phyloP scores from a whole-genome alignment of 805 yeast genomes.

The Wickerhamomyces chambardii region DNA sequence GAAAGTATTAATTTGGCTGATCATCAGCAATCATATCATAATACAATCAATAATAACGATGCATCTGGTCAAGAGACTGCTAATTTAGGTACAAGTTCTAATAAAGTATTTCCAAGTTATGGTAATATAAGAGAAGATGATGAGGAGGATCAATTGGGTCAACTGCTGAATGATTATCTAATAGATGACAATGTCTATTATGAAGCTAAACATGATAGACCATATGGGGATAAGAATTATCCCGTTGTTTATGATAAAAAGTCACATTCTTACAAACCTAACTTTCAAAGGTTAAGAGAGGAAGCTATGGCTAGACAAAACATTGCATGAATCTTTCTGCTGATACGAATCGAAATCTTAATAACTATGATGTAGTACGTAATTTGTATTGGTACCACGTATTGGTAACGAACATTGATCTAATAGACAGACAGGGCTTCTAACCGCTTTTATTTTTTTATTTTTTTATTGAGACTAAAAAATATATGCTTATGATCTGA shows the following conservation, averaged over 20 bases:
- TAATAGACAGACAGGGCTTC: no score
- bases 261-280: conserved; percentile 16
- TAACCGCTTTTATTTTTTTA: no score
- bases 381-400: no score
- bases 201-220: conserved; percentile 22
- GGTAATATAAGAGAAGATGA: not conserved
- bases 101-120: conserved; percentile 4
- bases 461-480: no score
- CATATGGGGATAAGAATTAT: conserved; percentile 30
- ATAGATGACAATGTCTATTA: conserved; percentile 26
- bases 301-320: conserved; percentile 13
- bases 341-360: no score
- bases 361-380: no score
- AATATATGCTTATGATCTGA: no score
- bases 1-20: no score
- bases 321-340: not conserved
- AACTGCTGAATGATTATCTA: conserved; percentile 17
- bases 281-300: conserved; percentile 16
- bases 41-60: not conserved
- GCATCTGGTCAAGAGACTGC: not conserved
- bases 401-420: no score
- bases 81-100: conserved; percentile 1
- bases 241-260: conserved; percentile 27
- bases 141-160: not conserved
- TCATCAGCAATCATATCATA: not conserved